A percentile compares a stretch with the other conserved stretches of the same genome.
Evolutionary conservation across 768 basidiomycete genomes (phyloP).

Genomic region (Cubamyces lactineus): DNA sequence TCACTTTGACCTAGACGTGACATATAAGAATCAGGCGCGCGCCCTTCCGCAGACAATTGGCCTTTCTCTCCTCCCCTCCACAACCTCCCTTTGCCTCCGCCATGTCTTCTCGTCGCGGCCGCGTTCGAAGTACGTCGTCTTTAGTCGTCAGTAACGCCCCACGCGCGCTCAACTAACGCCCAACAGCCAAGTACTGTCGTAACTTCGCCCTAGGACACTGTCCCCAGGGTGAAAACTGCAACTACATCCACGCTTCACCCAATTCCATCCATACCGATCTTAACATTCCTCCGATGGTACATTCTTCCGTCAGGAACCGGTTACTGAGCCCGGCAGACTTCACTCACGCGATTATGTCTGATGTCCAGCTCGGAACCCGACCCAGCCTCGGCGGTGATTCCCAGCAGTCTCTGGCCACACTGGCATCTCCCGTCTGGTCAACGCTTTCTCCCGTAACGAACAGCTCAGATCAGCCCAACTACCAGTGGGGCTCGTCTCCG

Average conservation of each 20-base stretch:
- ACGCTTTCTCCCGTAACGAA: slow-evolving; percentile 18
- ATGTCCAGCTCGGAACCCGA: slow-evolving; percentile 8
- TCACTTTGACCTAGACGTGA: slow-evolving; percentile 26
- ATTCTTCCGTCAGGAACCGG: slow-evolving; percentile 14
- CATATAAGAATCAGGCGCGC: slow-evolving; percentile 29
- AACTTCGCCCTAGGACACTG: slow-evolving; percentile 41
- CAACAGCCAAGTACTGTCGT: slow-evolving; percentile 42
- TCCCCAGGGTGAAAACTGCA: slow-evolving; percentile 43
- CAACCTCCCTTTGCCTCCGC: neutral
- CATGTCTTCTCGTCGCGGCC: slow-evolving; percentile 24
- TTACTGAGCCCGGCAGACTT: neutral
- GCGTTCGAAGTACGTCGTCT: slow-evolving; percentile 24
- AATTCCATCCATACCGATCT: slow-evolving; percentile 15
- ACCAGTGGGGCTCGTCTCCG: slow-evolving; percentile 9
- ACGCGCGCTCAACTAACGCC: neutral
- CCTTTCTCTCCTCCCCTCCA: slow-evolving; percentile 16
- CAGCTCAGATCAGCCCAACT: slow-evolving; percentile 20
- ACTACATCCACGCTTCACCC: slow-evolving; percentile 39
- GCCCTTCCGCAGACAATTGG: slow-evolving; percentile 17
- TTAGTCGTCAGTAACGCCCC: neutral
- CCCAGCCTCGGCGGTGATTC: neutral
- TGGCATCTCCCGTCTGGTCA: slow-evolving; percentile 11
- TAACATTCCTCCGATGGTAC: slow-evolving; percentile 7
- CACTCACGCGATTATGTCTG: slow-evolving; percentile 12
- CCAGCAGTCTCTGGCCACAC: neutral